Evolutionary conservation across 2,329 filamentous ascomycete species (phyloP).

Genomic region (Aspergillus brunneoviolaceus): DNA sequence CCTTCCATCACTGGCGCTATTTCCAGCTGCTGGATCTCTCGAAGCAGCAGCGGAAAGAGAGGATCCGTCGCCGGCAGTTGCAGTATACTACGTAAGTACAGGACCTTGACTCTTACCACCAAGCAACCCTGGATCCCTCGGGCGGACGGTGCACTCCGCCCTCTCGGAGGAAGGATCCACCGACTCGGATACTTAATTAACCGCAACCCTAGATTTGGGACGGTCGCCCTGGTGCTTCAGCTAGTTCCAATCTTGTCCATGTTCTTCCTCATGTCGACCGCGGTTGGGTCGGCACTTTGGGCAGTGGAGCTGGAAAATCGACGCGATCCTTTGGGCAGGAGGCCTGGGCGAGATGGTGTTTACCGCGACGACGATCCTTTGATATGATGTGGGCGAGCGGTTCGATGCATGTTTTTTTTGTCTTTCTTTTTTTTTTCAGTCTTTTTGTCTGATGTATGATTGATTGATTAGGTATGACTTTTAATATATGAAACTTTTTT

Average conservation of each 20-base stretch:
- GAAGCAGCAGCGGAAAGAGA: constrained; percentile 70
- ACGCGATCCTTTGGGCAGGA: constrained; percentile 31
- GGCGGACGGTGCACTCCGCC: neutral
- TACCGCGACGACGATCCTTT: constrained; percentile 39
- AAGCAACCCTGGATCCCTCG: neutral
- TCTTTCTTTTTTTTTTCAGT: neutral
- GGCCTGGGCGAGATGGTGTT: constrained; percentile 22
- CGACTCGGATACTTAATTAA: constrained; percentile 7
- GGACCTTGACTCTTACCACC: too few species aligned
- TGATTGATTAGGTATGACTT: neutral
- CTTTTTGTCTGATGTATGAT: neutral
- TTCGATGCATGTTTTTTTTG: constrained; percentile 2
- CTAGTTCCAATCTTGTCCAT: constrained; percentile 90
- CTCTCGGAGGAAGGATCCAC: neutral
- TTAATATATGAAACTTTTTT: neutral
- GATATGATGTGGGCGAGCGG: constrained; percentile 7
- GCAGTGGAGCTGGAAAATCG: constrained; percentile 72
- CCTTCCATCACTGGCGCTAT: constrained; percentile 87
- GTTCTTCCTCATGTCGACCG: constrained; percentile 86
- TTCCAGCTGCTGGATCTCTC: constrained; percentile 75
- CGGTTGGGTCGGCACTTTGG: constrained; percentile 84
- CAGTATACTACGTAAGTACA: constrained; percentile 74
- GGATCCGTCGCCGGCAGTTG: constrained; percentile 67
- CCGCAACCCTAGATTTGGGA: constrained; percentile 64
- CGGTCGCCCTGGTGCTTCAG: constrained; percentile 77